These are phyloP conservation scores for Corchorus capsularis DNA, from an alignment of 345 rosid species.

Conservation along the genomic window DNA sequence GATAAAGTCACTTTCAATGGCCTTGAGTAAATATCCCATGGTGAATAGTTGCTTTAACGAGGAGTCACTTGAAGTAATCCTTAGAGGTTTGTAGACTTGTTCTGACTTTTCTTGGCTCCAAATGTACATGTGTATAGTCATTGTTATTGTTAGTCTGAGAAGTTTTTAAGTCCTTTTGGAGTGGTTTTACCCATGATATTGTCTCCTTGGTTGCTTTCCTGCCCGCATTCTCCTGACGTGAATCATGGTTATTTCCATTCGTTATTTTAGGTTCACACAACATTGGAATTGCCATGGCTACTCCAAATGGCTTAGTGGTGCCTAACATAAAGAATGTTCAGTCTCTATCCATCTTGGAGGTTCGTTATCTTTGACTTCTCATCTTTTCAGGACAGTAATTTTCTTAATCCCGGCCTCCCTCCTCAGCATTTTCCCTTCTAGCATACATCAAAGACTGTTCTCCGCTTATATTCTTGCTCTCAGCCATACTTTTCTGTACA, in stretches of 20 bases:
- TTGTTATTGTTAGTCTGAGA: not conserved
- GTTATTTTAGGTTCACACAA: slow-evolving; percentile 72
- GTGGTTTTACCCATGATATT: not conserved
- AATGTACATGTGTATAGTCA: not conserved
- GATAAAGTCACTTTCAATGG: slow-evolving; percentile 87
- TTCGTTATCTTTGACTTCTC: slow-evolving; percentile 26
- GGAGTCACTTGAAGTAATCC: slow-evolving; percentile 65
- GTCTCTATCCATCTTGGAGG: slow-evolving; percentile 75
- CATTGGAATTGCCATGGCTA: slow-evolving; percentile 96
- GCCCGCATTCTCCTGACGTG: not conserved
- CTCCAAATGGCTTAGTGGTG: slow-evolving; percentile 81
- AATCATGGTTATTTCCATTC: slow-evolving; percentile 14
- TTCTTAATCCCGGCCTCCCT: not conserved
- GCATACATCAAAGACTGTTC: not conserved
- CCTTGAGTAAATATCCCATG: slow-evolving; percentile 71
- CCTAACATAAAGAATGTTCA: slow-evolving; percentile 94
- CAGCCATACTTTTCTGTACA: not conserved
- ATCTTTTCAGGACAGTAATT: not conserved
- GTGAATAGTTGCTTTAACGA: slow-evolving; percentile 90
- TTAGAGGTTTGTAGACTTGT: slow-evolving; percentile 56
- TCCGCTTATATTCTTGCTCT: not conserved
- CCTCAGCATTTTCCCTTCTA: not conserved
- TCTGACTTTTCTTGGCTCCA: not conserved
- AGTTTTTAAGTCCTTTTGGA: not conserved
- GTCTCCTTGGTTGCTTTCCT: not conserved